phyloP scores from a whole-genome alignment of 1,139 yeast species.

The Magnusiomyces suaveolens region DNA sequence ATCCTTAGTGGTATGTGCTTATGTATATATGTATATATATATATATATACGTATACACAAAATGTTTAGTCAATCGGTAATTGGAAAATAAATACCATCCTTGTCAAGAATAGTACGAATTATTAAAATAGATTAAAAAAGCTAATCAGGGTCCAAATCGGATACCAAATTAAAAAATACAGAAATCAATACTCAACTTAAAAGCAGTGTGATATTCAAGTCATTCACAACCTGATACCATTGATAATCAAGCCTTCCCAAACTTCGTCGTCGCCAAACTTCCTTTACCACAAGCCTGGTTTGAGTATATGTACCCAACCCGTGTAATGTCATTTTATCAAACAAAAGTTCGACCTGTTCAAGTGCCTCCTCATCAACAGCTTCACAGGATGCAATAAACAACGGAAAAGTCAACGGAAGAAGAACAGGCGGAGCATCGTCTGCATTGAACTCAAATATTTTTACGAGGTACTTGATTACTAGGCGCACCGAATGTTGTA shows the following conservation, averaged over 20 bases:
- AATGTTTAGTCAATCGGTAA: no score
- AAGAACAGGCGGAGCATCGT: conserved; percentile 48
- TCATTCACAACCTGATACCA: conserved; percentile 23
- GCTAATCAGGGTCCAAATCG: no score
- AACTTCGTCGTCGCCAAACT: conserved; percentile 82
- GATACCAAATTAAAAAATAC: no score
- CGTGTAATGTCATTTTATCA: conserved; percentile 59
- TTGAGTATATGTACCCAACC: conserved; percentile 78
- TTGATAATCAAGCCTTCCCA: conserved; percentile 6
- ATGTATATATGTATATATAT: no score
- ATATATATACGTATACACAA: no score
- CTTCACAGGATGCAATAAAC: conserved; percentile 80
- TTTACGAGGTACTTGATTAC: conserved; percentile 28
- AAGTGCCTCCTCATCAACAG: conserved; percentile 49
- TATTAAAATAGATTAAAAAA: no score
- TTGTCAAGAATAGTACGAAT: no score
- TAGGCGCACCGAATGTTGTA: conserved; percentile 51
- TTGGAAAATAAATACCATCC: no score
- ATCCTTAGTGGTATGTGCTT: no score
- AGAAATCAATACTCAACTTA: no score
- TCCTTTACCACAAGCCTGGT: conserved; percentile 77
- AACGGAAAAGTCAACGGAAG: conserved; percentile 85
- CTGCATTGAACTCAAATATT: conserved; percentile 49
- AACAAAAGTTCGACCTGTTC: conserved; percentile 70
- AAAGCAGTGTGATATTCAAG: background rate